A percentile compares a stretch with the other conserved stretches of the same genome.
phyloP scores from a whole-genome alignment of 2,329 filamentous ascomycete species.

The Leptographium wingfieldii region DNA sequence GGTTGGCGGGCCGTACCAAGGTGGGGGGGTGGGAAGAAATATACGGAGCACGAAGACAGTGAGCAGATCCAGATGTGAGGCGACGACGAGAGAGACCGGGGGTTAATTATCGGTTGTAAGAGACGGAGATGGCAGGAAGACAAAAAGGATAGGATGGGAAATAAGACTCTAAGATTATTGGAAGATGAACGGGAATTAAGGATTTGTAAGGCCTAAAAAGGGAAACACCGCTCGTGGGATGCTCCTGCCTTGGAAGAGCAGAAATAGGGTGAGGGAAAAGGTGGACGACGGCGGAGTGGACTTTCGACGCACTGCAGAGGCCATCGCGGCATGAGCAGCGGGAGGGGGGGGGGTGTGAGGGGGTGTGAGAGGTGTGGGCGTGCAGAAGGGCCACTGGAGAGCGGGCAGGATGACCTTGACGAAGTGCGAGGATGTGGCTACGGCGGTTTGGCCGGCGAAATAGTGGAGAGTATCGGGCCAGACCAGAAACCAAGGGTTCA shows the following conservation, averaged over 20 bases:
- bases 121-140: background rate
- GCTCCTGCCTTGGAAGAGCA: background rate
- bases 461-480: conserved; percentile 32
- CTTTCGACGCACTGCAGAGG: background rate
- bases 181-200: background rate
- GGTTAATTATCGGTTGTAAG: background rate
- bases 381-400: background rate
- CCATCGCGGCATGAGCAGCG: background rate
- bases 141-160: background rate
- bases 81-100: background rate
- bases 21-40: background rate
- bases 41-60: background rate
- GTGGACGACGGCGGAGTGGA: background rate
- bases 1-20: background rate
- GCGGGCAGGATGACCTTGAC: background rate
- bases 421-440: conserved; percentile 17
- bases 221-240: background rate
- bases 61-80: background rate
- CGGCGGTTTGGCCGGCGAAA: conserved; percentile 47
- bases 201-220: background rate
- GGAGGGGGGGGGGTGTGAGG: background rate
- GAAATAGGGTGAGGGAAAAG: background rate
- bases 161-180: background rate
- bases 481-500: conserved; percentile 11
- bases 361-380: background rate